A percentile compares a stretch with the other conserved stretches of the same genome.
phyloP scores from a whole-genome alignment of 1,284 basidiomycete genomes.

The Cutaneotrichosporon dermatis region DNA sequence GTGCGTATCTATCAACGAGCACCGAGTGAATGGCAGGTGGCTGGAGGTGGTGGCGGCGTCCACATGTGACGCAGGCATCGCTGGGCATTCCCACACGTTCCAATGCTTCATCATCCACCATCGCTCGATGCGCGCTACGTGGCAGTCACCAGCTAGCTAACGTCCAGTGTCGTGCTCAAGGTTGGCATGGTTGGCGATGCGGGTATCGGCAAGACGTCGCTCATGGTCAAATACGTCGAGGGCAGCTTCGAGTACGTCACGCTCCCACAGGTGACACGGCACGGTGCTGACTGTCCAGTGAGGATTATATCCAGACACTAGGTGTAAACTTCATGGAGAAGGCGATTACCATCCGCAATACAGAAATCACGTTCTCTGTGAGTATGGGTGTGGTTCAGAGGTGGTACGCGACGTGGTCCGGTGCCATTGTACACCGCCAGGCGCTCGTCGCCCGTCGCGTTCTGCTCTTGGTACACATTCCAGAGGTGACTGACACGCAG shows the following conservation, averaged over 20 bases:
- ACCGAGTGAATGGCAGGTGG: neutral
- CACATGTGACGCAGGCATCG: no score
- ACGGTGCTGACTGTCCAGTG: constrained; percentile 49
- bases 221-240: constrained; percentile 98
- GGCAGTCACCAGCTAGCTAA: neutral
- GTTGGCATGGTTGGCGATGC: constrained; percentile 99
- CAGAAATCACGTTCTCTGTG: constrained; percentile 91
- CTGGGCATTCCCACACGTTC: neutral
- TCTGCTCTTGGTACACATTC: no score
- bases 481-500: constrained; percentile 22
- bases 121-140: no score
- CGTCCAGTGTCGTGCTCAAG: constrained; percentile 81
- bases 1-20: constrained; percentile 23
- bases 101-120: neutral
- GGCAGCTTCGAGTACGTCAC: constrained; percentile 71
- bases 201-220: constrained; percentile 95
- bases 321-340: constrained; percentile 99
- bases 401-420: no score
- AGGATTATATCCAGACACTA: constrained; percentile 98
- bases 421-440: no score
- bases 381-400: constrained; percentile 12
- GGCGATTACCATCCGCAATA: constrained; percentile 92
- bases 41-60: neutral
- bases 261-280: neutral
- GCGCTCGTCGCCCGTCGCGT: no score